These are phyloP conservation scores for Mycogone perniciosa DNA, from an alignment of 2,329 filamentous ascomycete genomes.

Conservation along the genomic window DNA sequence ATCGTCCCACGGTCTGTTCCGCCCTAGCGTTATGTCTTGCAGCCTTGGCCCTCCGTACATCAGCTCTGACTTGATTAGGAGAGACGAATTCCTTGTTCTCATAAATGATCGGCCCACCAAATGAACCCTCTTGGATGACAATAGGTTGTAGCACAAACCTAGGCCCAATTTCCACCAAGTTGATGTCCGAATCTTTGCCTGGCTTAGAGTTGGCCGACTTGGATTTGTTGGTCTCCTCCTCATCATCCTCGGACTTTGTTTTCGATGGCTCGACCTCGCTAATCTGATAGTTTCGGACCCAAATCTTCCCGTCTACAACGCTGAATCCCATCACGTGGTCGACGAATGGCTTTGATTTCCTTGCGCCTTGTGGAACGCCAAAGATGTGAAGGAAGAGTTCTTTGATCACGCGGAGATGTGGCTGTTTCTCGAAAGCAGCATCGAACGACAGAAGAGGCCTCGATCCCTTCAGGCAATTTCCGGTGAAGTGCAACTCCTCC, in stretches of 20 bases:
- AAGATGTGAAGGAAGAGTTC: slow-evolving; percentile 88
- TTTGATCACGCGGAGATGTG: slow-evolving; percentile 76
- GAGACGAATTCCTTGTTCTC: slow-evolving; percentile 97
- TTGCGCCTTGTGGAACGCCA: slow-evolving; percentile 79
- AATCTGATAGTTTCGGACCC: slow-evolving; percentile 93
- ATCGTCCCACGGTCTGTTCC: slow-evolving; percentile 65
- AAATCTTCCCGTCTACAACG: slow-evolving; percentile 87
- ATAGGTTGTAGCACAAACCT: slow-evolving; percentile 91
- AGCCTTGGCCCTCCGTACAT: slow-evolving; percentile 70
- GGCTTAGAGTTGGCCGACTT: slow-evolving; percentile 32
- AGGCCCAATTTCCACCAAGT: slow-evolving; percentile 86
- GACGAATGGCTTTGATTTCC: slow-evolving; percentile 91
- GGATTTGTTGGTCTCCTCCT: slow-evolving; percentile 37
- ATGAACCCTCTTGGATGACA: slow-evolving; percentile 88
- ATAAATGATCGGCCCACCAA: slow-evolving; percentile 94
- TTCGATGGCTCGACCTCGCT: slow-evolving; percentile 67
- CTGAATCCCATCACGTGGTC: slow-evolving; percentile 94
- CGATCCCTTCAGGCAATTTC: slow-evolving; percentile 92
- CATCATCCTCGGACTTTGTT: slow-evolving; percentile 33
- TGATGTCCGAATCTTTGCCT: slow-evolving; percentile 65
- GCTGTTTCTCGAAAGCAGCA: slow-evolving; percentile 71
- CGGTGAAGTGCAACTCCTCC: slow-evolving; percentile 93
- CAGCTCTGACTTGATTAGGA: slow-evolving; percentile 86
- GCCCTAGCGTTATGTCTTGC: slow-evolving; percentile 69
- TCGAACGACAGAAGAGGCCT: slow-evolving; percentile 91